phyloP scores from a whole-genome alignment of 2,329 filamentous ascomycete species.

The Scleromitrula shiraiana region DNA sequence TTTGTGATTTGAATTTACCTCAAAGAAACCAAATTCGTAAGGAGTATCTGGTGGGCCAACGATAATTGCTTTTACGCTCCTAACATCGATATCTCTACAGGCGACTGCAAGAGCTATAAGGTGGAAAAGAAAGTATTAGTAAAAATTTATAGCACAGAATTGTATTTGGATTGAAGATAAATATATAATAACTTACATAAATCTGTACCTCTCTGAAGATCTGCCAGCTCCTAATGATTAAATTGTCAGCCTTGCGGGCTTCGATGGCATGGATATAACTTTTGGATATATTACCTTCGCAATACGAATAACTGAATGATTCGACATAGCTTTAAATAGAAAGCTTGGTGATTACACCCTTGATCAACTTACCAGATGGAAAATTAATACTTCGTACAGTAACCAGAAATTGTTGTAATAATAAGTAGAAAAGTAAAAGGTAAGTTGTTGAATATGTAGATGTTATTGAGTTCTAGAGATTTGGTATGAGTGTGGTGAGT shows the following conservation, averaged over 20 bases:
- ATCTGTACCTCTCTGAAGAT: slow-evolving; percentile 76
- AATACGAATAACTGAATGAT: slow-evolving; percentile 83
- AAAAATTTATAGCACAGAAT: slow-evolving; percentile 4
- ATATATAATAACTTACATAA: slow-evolving; percentile 54
- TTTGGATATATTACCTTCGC: slow-evolving; percentile 52
- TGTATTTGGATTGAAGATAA: neutral
- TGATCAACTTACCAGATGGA: too few species aligned
- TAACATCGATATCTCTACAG: slow-evolving; percentile 80
- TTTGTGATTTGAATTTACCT: slow-evolving; percentile 46
- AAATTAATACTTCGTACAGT: too few species aligned
- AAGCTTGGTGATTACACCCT: too few species aligned
- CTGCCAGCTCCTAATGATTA: slow-evolving; percentile 63
- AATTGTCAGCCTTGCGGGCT: slow-evolving; percentile 32
- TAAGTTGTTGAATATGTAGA: too few species aligned
- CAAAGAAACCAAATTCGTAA: slow-evolving; percentile 96
- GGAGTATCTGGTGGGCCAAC: slow-evolving; percentile 90
- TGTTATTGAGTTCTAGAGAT: too few species aligned
- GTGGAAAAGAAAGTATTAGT: slow-evolving; percentile 17
- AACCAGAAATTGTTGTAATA: too few species aligned
- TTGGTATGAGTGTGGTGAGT: too few species aligned
- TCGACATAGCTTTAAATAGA: slow-evolving; percentile 66
- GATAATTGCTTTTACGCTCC: slow-evolving; percentile 79
- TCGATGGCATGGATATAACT: slow-evolving; percentile 27
- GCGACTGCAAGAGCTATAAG: slow-evolving; percentile 73
- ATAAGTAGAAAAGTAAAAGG: too few species aligned